Evolutionary conservation across 352 stramenopile species (phyloP).

Genomic region (Elongisporangium undulatum): DNA sequence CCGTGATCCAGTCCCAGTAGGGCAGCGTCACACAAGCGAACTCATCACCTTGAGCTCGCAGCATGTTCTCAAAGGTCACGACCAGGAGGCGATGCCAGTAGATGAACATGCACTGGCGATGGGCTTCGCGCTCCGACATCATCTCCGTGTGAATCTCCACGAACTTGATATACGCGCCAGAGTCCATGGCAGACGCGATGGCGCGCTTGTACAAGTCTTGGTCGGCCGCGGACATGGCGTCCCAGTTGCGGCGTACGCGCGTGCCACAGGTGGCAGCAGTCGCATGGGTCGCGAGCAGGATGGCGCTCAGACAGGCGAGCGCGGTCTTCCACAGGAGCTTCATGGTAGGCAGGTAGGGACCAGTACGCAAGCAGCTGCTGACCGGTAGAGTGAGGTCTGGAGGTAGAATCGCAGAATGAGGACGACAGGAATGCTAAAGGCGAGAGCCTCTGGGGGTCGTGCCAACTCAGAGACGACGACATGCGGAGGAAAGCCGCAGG

Average conservation of each 20-base stretch:
- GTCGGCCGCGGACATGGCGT: conserved; percentile 26
- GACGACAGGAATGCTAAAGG: background rate
- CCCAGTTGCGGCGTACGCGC: conserved; percentile 46
- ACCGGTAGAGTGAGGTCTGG: background rate
- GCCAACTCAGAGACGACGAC: background rate
- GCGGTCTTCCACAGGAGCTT: background rate
- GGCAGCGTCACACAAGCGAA: conserved; percentile 74
- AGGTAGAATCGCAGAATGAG: background rate
- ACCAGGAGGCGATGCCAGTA: conserved; percentile 81
- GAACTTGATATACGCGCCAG: conserved; percentile 50
- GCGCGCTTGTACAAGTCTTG: conserved; percentile 47
- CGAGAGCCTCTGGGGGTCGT: background rate
- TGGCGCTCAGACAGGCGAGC: background rate
- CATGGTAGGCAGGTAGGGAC: background rate
- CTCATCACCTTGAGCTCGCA: conserved; percentile 39
- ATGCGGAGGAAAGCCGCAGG: background rate
- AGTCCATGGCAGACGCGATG: conserved; percentile 44
- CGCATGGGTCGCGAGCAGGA: background rate
- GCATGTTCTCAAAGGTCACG: conserved; percentile 77
- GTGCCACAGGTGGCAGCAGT: conserved; percentile 15
- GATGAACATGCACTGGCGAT: conserved; percentile 73
- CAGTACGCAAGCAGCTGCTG: background rate
- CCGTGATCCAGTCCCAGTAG: conserved; percentile 76
- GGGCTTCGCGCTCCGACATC: conserved; percentile 39
- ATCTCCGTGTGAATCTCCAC: conserved; percentile 62